Evolutionary conservation across 2,329 filamentous ascomycete species (phyloP), one percentile per base, ranked within the genome.

Genomic region (Cytospora leucostoma): DNA sequence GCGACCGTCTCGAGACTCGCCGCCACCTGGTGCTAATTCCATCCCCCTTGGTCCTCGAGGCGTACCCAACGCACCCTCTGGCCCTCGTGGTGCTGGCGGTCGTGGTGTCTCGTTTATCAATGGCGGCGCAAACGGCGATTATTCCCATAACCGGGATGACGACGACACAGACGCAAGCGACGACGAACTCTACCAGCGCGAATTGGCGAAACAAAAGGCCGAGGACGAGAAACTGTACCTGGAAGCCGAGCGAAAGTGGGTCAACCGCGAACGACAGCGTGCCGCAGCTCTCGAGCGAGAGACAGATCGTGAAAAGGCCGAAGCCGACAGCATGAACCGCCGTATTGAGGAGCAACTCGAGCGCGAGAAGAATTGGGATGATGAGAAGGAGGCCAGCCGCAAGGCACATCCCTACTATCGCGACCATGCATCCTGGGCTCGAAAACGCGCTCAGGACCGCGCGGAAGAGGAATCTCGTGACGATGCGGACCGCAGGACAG

Each of bases 121-220:
- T 67, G 59, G 59, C 7, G 92, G 92, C 0, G 88, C 87, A 2
- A 90, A 88, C 68, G 85, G 86, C 1, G 78, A 80, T 7, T 66
- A 75, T 10, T 82, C 80, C 35, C 79, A 86, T 65, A 84, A 86
- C 66, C 83, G 84, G 13, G 92, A 96, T 58, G 92, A 95, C 51
- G 92, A 97, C 47, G 92, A 97, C 55, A 92, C 91, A 8, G 89
- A 95, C 56, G 92, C 92, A 3, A 92, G 89, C 67, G 95, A 99
- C 71, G 88, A 89, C 13, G 94, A 98, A 74, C 80, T 98, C 0
- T 88, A 96, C 74, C 82, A 83, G 34, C 84, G 93, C 54, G 86
- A 89, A 19, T 77, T 86, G 67, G 84, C 85, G 32, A 93, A 92
- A 75, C 87, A 88, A 68, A 83, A 89, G 40, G 82, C 88, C 0